phyloP scores from a whole-genome alignment of 2,329 filamentous ascomycete species.

The Ceratocystis diversiconidia region DNA sequence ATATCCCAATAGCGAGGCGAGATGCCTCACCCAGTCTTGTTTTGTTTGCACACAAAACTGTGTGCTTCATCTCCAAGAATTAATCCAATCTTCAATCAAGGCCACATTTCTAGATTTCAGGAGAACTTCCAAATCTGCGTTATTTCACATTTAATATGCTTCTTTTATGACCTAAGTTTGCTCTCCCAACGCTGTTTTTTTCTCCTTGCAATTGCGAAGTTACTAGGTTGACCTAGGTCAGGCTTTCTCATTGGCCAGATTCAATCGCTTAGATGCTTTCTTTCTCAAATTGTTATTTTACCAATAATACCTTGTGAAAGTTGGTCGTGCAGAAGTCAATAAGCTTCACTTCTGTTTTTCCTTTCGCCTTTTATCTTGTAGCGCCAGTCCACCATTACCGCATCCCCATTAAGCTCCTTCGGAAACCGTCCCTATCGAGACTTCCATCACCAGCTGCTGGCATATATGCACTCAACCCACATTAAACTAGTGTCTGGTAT shows the following conservation, averaged over 20 bases:
- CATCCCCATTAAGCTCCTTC: neutral
- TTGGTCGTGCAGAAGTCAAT: slow-evolving; percentile 2
- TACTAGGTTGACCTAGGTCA: neutral
- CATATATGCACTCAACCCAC: neutral
- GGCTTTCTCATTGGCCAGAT: slow-evolving; percentile 1
- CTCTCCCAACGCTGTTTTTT: neutral
- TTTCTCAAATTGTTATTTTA: neutral
- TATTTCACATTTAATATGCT: neutral
- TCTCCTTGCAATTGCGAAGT: neutral
- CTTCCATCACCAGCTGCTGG: neutral
- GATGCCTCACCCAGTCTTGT: neutral
- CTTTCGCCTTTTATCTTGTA: neutral
- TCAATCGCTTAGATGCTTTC: slow-evolving; percentile 9
- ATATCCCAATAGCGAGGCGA: neutral
- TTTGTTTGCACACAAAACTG: neutral
- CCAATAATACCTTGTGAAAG: neutral
- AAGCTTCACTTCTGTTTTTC: neutral
- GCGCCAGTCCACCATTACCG: neutral
- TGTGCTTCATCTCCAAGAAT: neutral
- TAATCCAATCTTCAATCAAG: neutral
- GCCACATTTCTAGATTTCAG: neutral
- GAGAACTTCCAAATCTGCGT: neutral
- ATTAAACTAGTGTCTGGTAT: neutral
- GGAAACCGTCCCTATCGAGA: neutral
- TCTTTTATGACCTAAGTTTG: neutral